These are phyloP conservation scores for Trichosanthes cucumerina DNA, from an alignment of 306 rosid species.

Conservation along the genomic window DNA sequence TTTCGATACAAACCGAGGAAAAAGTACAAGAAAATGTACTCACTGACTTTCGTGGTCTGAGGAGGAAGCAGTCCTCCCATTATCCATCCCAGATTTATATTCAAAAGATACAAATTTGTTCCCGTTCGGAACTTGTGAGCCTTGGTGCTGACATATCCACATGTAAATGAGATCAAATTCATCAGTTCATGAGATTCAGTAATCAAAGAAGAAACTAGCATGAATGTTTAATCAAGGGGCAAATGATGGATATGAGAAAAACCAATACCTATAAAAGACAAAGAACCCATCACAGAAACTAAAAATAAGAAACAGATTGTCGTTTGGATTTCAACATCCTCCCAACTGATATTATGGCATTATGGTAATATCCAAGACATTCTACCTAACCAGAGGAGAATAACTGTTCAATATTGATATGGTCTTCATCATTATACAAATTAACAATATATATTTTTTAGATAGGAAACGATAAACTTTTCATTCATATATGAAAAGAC, in stretches of 20 bases:
- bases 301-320: neutral
- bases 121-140: constrained; percentile 76
- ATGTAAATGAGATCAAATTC: constrained; percentile 7
- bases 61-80: constrained; percentile 92
- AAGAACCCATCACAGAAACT: neutral
- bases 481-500: neutral
- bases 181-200: neutral
- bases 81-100: constrained; percentile 97
- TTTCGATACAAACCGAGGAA: neutral
- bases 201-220: neutral
- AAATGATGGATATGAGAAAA: neutral
- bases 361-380: constrained; percentile 5
- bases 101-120: constrained; percentile 90
- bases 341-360: neutral
- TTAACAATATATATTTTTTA: neutral
- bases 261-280: neutral
- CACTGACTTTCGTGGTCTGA: constrained; percentile 97
- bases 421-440: neutral
- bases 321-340: neutral
- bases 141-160: constrained; percentile 73
- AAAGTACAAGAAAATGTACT: constrained; percentile 22
- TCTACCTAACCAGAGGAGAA: neutral
- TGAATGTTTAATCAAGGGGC: neutral
- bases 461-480: neutral
- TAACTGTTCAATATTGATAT: neutral